Evolutionary conservation across 2,329 filamentous ascomycete species (phyloP), one percentile per base, ranked within the genome.

Genomic region (Pseudopithomyces chartarum): DNA sequence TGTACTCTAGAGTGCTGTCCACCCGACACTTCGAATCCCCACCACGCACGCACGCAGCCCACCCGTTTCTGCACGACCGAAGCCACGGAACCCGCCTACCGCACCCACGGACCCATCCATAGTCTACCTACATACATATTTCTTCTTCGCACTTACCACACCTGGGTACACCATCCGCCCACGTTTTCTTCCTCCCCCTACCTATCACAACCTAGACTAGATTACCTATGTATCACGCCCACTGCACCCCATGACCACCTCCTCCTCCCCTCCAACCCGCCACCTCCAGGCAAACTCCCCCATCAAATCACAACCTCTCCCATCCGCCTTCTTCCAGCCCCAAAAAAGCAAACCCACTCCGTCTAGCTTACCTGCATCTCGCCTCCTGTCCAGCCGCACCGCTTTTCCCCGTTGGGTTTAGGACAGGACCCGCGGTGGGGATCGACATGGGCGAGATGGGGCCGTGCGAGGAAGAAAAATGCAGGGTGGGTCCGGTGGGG

Each of bases 351-450:
- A 65, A 59, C 34, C 32, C 52, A 55, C 52, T 66, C 65, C 67
- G 64, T 8, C 68, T 69, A 61, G 59, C 33, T 57, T 55, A 62
- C 56, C 45, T 46, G 55, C 54, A 51, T 58, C 60, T 59, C 62
- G 55, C 64, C 59, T 62, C 55, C 34, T 32, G 42, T n/a, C 40
- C 36, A 36, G 38, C 43, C 55, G 56, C 54, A 40, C 50, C 42
- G 33, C 57, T 44, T 55, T 53, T 44, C 40, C 60, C 11, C 26
- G 50, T 36, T 2, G 32, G 52, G 62, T 13, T 52, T 65, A 63
- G 58, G 59, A 45, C 55, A 64, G 64, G 62, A 61, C 54, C 59
- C 59, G 64, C 64, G 58, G 63, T 66, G 68, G 63, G 60, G 65
- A 66, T 68, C 60, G 58, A 8, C 26, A 8, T 8, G 26, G 4